These are phyloP conservation scores for Hyaloscypha hepaticicola DNA, from an alignment of 495 filamentous ascomycete species.

Conservation along the genomic window DNA sequence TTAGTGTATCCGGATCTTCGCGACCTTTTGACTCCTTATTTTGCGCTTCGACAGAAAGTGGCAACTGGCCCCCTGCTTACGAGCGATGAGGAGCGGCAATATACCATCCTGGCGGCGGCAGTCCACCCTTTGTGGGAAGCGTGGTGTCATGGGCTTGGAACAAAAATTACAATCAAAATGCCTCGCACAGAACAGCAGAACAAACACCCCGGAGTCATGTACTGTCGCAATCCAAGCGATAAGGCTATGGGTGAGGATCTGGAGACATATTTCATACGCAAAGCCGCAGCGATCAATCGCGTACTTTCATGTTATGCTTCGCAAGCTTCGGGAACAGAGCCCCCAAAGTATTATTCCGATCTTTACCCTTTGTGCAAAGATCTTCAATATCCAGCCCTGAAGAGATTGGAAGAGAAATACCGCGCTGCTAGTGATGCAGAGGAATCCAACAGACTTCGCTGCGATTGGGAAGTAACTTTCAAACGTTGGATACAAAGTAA, in stretches of 20 bases:
- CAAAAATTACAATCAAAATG: neutral
- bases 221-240: neutral
- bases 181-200: neutral
- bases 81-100: neutral
- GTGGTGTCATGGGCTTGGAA: neutral
- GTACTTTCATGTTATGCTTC: neutral
- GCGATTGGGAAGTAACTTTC: neutral
- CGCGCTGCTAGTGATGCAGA: neutral
- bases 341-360: neutral
- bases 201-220: neutral
- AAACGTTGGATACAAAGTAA: slow-evolving; percentile 10
- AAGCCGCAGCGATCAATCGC: neutral
- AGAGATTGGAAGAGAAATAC: neutral
- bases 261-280: neutral
- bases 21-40: neutral
- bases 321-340: no score
- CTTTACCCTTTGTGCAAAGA: neutral
- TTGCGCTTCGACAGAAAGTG: neutral
- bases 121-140: neutral
- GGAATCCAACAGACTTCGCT: neutral
- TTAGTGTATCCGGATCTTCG: neutral
- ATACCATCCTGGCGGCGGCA: neutral
- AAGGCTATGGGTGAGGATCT: neutral
- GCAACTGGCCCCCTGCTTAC: neutral
- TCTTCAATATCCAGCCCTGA: neutral